Evolutionary conservation across 2,329 filamentous ascomycete species (phyloP).

Genomic region (Torrubiellomyces zombiae): DNA sequence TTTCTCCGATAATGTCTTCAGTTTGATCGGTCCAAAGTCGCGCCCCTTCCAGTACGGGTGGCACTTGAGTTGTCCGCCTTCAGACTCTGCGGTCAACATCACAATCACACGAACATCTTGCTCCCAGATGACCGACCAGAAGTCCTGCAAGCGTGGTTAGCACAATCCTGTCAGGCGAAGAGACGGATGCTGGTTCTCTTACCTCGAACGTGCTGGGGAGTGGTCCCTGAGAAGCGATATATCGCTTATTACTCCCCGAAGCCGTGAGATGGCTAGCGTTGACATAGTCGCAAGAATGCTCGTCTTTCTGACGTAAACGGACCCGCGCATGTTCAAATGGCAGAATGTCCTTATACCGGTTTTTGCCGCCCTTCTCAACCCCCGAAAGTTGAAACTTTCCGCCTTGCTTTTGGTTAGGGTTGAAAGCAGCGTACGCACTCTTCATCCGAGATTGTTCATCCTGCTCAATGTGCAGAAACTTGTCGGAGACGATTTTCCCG

Average conservation of each 20-base stretch:
- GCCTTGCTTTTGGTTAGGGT: constrained; percentile 15
- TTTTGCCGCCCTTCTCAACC: constrained; percentile 88
- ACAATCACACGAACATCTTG: constrained; percentile 89
- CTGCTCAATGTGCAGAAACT: constrained; percentile 70
- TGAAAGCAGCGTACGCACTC: constrained; percentile 44
- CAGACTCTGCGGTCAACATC: constrained; percentile 87
- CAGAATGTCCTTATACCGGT: constrained; percentile 94
- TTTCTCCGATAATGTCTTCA: constrained; percentile 68
- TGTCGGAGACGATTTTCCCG: constrained; percentile 66
- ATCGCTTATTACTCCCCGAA: constrained; percentile 69
- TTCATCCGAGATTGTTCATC: constrained; percentile 87
- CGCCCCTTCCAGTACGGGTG: constrained; percentile 80
- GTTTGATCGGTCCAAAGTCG: constrained; percentile 60
- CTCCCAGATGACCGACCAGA: constrained; percentile 96
- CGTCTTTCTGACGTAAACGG: constrained; percentile 49
- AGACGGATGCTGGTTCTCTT: constrained; percentile 24
- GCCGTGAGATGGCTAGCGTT: constrained; percentile 82
- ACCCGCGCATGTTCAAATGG: constrained; percentile 91
- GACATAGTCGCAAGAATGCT: constrained; percentile 75
- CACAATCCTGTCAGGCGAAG: neutral
- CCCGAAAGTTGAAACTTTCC: constrained; percentile 60
- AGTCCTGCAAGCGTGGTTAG: constrained; percentile 44
- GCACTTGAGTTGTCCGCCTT: constrained; percentile 87
- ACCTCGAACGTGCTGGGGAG: constrained; percentile 84
- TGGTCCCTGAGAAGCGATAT: constrained; percentile 91